Base-by-base conservation (phyloP, 1,284 basidiomycete genomes). In the Pyrrhoderma noxium region DNA sequence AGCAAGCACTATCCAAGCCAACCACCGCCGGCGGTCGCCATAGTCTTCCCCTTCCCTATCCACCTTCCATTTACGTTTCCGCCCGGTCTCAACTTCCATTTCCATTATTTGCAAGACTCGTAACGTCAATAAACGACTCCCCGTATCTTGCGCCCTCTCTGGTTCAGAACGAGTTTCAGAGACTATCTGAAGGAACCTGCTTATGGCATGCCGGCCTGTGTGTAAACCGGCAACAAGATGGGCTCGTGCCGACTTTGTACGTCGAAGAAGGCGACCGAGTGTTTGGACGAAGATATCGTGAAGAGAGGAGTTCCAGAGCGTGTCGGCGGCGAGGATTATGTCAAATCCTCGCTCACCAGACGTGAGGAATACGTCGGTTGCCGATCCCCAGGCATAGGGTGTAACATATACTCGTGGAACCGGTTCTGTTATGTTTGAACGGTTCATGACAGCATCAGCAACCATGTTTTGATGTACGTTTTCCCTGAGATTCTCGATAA, bases 201-300 rank as follows among this genome's bases (percentile, higher is more conserved):
- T 72, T 19, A 89, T 70, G 2, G 82, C 79, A 58, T 82, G 86
- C 49, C 82, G 66, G 2, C 85, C 86, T 0, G 85, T 88, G 58
- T 89, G 85, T 38, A 88, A 59, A 0, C 85, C 85, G 0, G 81
- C 82, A 9, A 88, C 72, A 16, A 87, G 63, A 58, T 84, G 73
- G 46, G 78, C 61, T 3, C 81, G 74, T 23, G 84, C 68, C 23
- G 66, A 56, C 0, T 64, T 42, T 8, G 66, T 62, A 46, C 63
- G 72, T 46, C 65, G 68, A 34, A 88, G 68, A 14, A 75, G 74
- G 55, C 58, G 51, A 39, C 64, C 63, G 5, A 88, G 65, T 2
- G 80, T 75, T 3, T 72, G 60, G 27, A 84, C 64, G 49, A 88
- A 79, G 8, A 70, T 56, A 0, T 46, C 53, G 57, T 87, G 85